Evolutionary conservation across 768 basidiomycete species (phyloP).

Genomic region (Suillus subalutaceus): DNA sequence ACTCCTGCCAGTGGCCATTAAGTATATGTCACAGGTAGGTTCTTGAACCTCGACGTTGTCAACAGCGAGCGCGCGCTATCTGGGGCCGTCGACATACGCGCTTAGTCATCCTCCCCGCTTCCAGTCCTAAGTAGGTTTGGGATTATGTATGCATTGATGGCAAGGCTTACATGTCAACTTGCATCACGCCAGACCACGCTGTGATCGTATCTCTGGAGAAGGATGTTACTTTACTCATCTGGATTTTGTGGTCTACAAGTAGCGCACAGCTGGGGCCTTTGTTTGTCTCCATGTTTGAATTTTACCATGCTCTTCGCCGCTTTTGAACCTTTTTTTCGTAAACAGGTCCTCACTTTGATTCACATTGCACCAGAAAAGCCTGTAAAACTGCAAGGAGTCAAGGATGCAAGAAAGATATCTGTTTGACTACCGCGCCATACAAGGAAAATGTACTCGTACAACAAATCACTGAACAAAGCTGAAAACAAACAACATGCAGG

Average conservation of each 20-base stretch:
- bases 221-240: not conserved
- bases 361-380: not conserved
- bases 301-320: not conserved
- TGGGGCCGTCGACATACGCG: too few species aligned
- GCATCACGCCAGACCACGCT: not conserved
- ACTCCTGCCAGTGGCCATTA: too few species aligned
- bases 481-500: not conserved
- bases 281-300: not conserved
- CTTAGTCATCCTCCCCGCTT: too few species aligned
- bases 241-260: not conserved
- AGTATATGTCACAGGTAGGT: too few species aligned
- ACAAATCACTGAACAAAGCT: not conserved
- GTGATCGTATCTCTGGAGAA: not conserved
- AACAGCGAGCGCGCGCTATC: too few species aligned
- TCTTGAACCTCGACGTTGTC: too few species aligned
- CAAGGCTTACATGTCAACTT: too few species aligned
- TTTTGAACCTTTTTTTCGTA: not conserved
- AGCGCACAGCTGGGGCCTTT: too few species aligned
- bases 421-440: not conserved
- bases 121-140: too few species aligned
- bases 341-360: not conserved
- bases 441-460: not conserved
- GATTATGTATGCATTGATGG: too few species aligned
- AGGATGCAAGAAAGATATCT: not conserved
- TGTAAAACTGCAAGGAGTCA: not conserved